Evolutionary conservation across 75 land plant genomes (phyloP).

Genomic region (Pinus taeda): DNA sequence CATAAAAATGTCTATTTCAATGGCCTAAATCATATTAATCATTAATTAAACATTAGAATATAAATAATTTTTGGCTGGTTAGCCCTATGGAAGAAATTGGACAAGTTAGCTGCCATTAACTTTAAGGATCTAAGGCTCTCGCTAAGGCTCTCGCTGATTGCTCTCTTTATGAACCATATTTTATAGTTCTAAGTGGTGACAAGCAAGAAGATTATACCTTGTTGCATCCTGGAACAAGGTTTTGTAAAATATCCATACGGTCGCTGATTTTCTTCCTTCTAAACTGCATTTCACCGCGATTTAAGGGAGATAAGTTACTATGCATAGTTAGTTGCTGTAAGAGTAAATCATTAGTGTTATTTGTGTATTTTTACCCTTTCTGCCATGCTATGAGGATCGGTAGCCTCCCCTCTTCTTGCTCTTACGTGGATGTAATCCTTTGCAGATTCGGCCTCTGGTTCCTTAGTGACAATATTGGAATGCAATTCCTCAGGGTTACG

Average conservation of each 20-base stretch:
- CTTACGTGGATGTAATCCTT: constrained; percentile 83
- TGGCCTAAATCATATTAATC: too few species aligned
- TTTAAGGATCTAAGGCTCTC: too few species aligned
- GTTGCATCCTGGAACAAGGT: constrained; percentile 62
- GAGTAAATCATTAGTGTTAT: too few species aligned
- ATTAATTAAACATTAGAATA: neutral
- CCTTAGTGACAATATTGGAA: too few species aligned
- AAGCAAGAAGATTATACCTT: constrained; percentile 27
- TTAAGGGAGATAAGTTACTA: too few species aligned
- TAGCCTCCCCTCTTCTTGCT: constrained; percentile 93
- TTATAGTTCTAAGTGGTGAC: neutral
- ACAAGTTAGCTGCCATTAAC: too few species aligned
- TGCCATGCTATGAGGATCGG: constrained; percentile 93
- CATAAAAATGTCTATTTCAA: neutral
- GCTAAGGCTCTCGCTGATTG: too few species aligned
- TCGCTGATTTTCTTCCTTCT: constrained; percentile 61
- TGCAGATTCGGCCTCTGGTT: neutral
- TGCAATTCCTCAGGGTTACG: too few species aligned
- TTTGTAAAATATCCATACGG: constrained; percentile 55
- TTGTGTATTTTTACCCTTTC: constrained; percentile 52
- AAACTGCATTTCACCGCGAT: constrained; percentile 19
- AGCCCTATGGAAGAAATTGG: too few species aligned
- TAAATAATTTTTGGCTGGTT: neutral
- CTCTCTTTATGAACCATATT: too few species aligned
- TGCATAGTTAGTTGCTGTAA: too few species aligned